Base-by-base conservation (phyloP, 2,329 filamentous ascomycete genomes). In the Penicillium concentricum region DNA sequence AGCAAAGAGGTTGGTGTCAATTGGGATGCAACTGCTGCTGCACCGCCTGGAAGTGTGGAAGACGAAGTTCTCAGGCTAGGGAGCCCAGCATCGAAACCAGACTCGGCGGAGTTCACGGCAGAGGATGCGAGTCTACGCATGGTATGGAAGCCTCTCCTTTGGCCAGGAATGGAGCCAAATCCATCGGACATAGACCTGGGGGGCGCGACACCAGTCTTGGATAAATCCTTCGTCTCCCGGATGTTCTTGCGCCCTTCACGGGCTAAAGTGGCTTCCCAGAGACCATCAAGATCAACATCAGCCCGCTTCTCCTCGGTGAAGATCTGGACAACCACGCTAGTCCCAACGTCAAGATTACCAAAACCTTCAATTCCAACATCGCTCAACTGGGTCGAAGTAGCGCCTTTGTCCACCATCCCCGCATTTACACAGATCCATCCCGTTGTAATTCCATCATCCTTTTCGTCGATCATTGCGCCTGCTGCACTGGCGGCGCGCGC, bases 381-480 rank as follows among this genome's bases (percentile, higher is more conserved):
- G 22, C 61, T 65, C 10, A 63, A 56, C 32, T 64, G 44, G 39
- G 70, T 68, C 34, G 74, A 65, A 5, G 72, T 65, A 39, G 64
- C 59, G 3, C 63, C 78, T 22, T 83, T 82, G 42, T 88, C 84
- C 1, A 91, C 81, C 16, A 84, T 84, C 5, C 90, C 91, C 10
- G 94, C 83, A 70, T 96, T 95, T 59, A 97, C 90, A 74, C 94
- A 99, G 20, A 99, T 89, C 94, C 94, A 99, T 10, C 92, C 92
- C 0, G 93, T 97, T 13, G 89, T 87, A 51, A 96, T 90, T 2
- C 92, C 93, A 69, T 97, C 91, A 65, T 96, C 92, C 12, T 84
- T 84, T 6, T 84, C 79, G 38, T 76, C 72, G 8, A 75, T 63
- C 45, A 79, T 76, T 45, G 83, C 81, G n/a, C 86, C 85, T 0